Evolutionary conservation across 257 asterid genomes (phyloP), one percentile per base, ranked within the genome.

Genomic region (Salvia rosmarinus): DNA sequence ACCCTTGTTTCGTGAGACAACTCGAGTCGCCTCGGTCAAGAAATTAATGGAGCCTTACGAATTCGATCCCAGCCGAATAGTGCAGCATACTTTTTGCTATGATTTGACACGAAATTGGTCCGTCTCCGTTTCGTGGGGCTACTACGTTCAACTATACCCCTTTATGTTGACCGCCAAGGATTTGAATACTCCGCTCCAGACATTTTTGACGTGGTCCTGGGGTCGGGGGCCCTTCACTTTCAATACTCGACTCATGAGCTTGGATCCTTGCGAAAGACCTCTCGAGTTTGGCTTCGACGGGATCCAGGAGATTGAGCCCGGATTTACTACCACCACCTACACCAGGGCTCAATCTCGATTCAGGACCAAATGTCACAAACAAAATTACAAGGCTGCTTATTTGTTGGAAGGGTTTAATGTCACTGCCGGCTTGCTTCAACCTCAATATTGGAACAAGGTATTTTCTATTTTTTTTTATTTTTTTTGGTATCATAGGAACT

Each of bases 171-270:
- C 68, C 0, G 84, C 87, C 0, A 76, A 73, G 11, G 94, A 85
- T 11, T 17, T 92, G 65, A 84, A 61, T 63, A 92, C 90, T 5
- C 92, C 96, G 6, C 14, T 84, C 12, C 91, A 76, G 52, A 92
- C 96, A 13, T 92, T 89, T 64, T 49, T 88, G 28, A 81, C 96
- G 11, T 89, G 95, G 96, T 80, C 84, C 40, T 83, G 96, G 92
- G 64, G 77, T 3, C 72, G 60, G 0, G 81, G 66, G 2, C 90
- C 96, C 1, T 92, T 88, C 72, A 85, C 96, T 1, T 63, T 63
- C 68, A 63, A 63, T 3, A 63, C 68, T 19, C 80, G 92, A 50
- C 11, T 30, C 44, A 56, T 82, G 78, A 82, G 72, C 70, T 44
- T 77, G 4, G 68, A 84, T 37, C 88, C 90, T 8, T 89, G 98